Base-by-base conservation (phyloP, 768 basidiomycete species). In the Heimioporus sp. region DNA sequence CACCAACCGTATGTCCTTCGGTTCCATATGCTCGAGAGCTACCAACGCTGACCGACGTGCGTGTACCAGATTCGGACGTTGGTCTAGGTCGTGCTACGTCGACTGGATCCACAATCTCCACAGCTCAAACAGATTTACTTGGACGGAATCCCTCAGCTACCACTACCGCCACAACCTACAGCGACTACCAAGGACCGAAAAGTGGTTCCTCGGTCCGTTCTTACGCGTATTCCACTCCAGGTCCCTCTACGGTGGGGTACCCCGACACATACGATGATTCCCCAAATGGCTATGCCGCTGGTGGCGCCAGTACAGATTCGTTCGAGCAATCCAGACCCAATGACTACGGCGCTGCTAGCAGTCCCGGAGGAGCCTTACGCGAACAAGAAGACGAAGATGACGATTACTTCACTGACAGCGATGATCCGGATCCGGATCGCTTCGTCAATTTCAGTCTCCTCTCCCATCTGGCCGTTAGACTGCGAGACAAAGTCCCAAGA, bases 381-480 rank as follows among this genome's bases (percentile, higher is more conserved):
- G 60, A 59, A 7, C 58, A 57, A 49, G 69, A 60, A 6, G 66
- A 68, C n/a, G 66, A 69, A 37, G 57, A 67, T 10, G 56, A 61
- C 38, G 67, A 52, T 24, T 66, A 52, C 64, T 72, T 70, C 40
- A 66, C 69, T 11, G 74, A 81, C 21, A 77, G 74, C 16, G 76
- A 78, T 20, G 90, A 92, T 44, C 82, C 83, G 13, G 82, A 87
- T 49, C 83, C 82, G 45, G 80, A 77, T 52, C 80, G 85, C 15
- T 97, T 92, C 62, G 85, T 98, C 67, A 94, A 96, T 66, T 89
- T 91, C 47, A 83, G 91, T 15, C 73, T 97, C 40, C 76, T 98
- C 51, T 88, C 86, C 31, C 88, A 99, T 65, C 81, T 97, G 43
- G 94, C 93, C 2, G 86, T 95, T 34, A 86, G 90, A 65, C 71